These are phyloP conservation scores for Coemansia nantahalensis DNA, from an alignment of 192 early-diverging fungal genomes.

Conservation along the genomic window DNA sequence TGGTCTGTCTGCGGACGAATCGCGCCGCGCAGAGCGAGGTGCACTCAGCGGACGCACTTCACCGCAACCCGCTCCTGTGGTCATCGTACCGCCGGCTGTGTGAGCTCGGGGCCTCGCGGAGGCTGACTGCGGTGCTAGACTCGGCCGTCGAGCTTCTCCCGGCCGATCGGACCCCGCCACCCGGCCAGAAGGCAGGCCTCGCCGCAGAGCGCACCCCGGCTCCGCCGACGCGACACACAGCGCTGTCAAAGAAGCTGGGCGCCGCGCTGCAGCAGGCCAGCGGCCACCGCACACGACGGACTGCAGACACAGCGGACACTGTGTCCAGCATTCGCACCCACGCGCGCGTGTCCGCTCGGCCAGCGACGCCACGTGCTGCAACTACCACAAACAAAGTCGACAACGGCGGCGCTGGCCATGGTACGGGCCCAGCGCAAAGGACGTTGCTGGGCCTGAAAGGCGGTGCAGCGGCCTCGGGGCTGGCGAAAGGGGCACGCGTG, in stretches of 20 bases:
- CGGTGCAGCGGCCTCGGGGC: background rate
- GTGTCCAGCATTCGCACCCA: constrained; percentile 9
- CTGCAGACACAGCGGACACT: background rate
- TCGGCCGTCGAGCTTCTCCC: constrained; percentile 1
- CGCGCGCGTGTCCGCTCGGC: constrained; percentile 10
- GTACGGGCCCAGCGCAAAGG: background rate
- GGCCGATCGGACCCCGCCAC: background rate
- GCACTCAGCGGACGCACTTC: constrained; percentile 33
- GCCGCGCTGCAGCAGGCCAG: background rate
- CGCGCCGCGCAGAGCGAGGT: constrained; percentile 34
- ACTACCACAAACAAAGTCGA: too few relatives aligned
- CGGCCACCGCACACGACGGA: constrained; percentile 8
- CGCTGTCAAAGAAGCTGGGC: background rate
- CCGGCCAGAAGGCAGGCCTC: background rate
- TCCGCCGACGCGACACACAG: background rate
- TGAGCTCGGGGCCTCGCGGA: constrained; percentile 24
- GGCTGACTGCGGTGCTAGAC: constrained; percentile 8
- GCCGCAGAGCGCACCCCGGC: background rate
- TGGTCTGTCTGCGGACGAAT: constrained; percentile 46
- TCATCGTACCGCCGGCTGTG: constrained; percentile 46
- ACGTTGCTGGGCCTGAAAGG: background rate
- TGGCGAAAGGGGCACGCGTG: background rate
- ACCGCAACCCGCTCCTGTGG: constrained; percentile 49
- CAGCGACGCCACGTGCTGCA: too few relatives aligned
- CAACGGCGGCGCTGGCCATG: background rate